Evolutionary conservation across 371 early-diverging fungal species (phyloP).

Genomic region (Lichtheimia ramosa): DNA sequence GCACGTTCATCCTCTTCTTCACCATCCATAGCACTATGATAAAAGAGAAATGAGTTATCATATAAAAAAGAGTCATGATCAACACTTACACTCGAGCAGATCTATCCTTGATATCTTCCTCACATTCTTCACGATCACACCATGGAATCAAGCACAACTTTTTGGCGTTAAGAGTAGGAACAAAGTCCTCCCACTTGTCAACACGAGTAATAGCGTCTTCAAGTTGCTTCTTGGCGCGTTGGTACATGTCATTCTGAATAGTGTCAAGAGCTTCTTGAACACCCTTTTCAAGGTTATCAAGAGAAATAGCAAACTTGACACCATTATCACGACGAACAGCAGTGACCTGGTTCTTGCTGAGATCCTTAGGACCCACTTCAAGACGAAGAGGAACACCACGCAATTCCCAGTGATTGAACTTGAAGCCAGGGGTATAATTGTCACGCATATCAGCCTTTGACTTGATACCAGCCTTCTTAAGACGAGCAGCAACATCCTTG

Average conservation of each 20-base stretch:
- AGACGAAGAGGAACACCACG: slow-evolving; percentile 98
- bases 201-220: slow-evolving; percentile 80
- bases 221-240: slow-evolving; percentile 81
- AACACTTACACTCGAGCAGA: slow-evolving; percentile 71
- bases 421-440: slow-evolving; percentile 97
- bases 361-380: slow-evolving; percentile 98
- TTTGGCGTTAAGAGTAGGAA: slow-evolving; percentile 87
- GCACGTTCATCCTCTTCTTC: slow-evolving; percentile 93
- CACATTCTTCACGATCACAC: slow-evolving; percentile 95
- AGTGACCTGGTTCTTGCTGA: slow-evolving; percentile 80
- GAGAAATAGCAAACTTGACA: slow-evolving; percentile 65
- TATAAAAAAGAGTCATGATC: too few species aligned
- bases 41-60: neutral
- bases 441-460: slow-evolving; percentile 91
- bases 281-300: slow-evolving; percentile 62
- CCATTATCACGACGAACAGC: slow-evolving; percentile 91
- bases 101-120: slow-evolving; percentile 95
- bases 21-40: slow-evolving; percentile 52
- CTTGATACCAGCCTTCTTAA: slow-evolving; percentile 85
- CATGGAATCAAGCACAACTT: slow-evolving; percentile 93
- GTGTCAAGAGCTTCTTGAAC: slow-evolving; percentile 71
- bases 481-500: slow-evolving; percentile 65
- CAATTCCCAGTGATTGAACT: slow-evolving; percentile 99
- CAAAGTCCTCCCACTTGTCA: slow-evolving; percentile 91
- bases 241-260: slow-evolving; percentile 95